Evolutionary conservation across 345 rosid genomes (phyloP).

Genomic region (Sisymbrium irio): DNA sequence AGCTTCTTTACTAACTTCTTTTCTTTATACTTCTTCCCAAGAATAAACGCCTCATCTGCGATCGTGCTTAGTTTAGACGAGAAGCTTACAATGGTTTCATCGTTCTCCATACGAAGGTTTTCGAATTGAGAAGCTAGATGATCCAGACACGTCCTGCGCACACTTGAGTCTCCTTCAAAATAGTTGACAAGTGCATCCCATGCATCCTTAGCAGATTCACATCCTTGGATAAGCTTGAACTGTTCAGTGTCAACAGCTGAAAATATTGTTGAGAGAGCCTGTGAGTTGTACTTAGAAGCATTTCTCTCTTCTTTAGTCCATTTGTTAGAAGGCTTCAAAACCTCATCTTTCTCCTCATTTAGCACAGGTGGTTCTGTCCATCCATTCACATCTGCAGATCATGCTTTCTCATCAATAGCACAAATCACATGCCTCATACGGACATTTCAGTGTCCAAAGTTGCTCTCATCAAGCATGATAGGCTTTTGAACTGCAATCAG

Average conservation of each 20-base stretch:
- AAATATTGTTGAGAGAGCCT: background rate
- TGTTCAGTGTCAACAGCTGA: background rate
- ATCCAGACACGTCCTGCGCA: background rate
- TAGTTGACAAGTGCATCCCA: background rate
- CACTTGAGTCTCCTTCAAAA: background rate
- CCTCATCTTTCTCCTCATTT: too few species aligned
- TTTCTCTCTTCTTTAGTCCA: background rate
- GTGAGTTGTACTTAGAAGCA: background rate
- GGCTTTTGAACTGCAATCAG: too few species aligned
- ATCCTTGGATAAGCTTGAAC: background rate
- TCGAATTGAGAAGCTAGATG: background rate
- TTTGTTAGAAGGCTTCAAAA: background rate
- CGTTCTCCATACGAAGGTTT: background rate
- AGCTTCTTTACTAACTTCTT: background rate
- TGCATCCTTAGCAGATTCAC: background rate
- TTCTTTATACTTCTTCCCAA: background rate
- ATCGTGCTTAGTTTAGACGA: background rate
- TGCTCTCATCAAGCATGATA: too few species aligned
- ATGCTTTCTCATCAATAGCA: too few species aligned
- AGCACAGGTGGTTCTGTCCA: too few species aligned
- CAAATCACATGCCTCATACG: too few species aligned
- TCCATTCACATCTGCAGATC: too few species aligned
- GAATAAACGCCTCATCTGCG: background rate
- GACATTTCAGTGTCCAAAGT: too few species aligned
- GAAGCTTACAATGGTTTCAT: background rate